Evolutionary conservation across 116 monocot species (phyloP), one percentile per base, ranked within the genome.

Genomic region (Posidonia oceanica): DNA sequence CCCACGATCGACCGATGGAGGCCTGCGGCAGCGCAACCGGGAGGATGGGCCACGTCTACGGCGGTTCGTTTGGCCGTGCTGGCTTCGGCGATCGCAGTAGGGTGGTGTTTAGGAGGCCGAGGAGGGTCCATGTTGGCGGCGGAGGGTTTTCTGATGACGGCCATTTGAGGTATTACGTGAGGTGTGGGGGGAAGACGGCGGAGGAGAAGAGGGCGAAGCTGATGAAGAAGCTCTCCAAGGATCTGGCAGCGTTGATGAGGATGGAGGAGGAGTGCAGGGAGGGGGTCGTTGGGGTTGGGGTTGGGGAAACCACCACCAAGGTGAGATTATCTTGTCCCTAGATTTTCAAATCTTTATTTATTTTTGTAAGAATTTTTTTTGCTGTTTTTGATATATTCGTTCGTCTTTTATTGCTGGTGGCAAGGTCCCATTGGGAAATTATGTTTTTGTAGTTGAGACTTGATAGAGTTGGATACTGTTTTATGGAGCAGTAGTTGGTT

Each of bases 121-220:
- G 53, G 73, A n/a, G 64, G 73, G 38, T 64, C 63, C 37, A 23
- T 39, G 63, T 64, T 16, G 69, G 75, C 52, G 17, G 69, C 4
- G 21, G 39, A 1, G 55, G 54, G 5, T 84, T 80, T 56, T 53
- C 64, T 2, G 79, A 79, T 58, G 76, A 83, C 16, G 79, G 83
- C 48, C 83, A 79, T 23, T n/a, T 79, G 52, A 59, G 70, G 64
- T 72, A 73, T 69, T 79, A 79, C 40, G 76, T 52, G 39, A 68
- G 52, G 37, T 60, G 70, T 20, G 71, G 56, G 20, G 70, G 23
- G 22, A 71, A 36, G 60, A 18, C 22, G 72, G 54, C 18, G 78
- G 67, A 67, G 67, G 57, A 66, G 66, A 82, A 78, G 78, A 78
- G 71, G 71, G 39, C 17, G 67, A 76, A 75, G 59, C 14, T 68